Evolutionary conservation across 2,329 filamentous ascomycete genomes (phyloP).

Genomic region (Epichloe bromicola): DNA sequence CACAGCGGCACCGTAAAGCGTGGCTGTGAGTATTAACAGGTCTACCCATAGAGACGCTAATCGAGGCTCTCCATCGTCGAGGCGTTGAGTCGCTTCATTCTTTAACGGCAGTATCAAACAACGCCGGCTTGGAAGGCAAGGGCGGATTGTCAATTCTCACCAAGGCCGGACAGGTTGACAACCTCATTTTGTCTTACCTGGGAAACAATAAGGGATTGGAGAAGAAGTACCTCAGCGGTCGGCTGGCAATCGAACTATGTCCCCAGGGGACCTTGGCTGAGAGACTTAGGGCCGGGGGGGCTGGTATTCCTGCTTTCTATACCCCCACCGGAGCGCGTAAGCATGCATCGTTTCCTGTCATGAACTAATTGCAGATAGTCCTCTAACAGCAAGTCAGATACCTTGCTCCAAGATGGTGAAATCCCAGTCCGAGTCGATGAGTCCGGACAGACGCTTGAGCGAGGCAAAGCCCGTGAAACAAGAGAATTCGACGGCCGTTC

Average conservation of each 20-base stretch:
- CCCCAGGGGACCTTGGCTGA: conserved; percentile 66
- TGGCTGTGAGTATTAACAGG: conserved; percentile 2
- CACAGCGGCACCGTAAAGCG: neutral
- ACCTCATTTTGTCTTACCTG: conserved; percentile 62
- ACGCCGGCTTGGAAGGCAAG: conserved; percentile 57
- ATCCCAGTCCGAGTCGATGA: conserved; percentile 51
- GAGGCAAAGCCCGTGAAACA: conserved; percentile 53
- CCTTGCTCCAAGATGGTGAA: conserved; percentile 53
- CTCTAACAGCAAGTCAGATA: conserved; percentile 28
- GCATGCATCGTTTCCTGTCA: conserved; percentile 13
- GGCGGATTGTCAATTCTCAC: conserved; percentile 58
- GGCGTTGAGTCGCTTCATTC: conserved; percentile 49
- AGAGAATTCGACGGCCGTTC: conserved; percentile 59
- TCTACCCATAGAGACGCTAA: conserved; percentile 49
- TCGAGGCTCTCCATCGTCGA: conserved; percentile 49
- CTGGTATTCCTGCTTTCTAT: conserved; percentile 70
- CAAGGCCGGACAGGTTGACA: conserved; percentile 54
- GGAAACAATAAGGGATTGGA: conserved; percentile 68
- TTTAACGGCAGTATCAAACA: conserved; percentile 69
- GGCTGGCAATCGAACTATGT: conserved; percentile 62
- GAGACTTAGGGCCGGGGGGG: conserved; percentile 54
- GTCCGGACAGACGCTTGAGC: conserved; percentile 47
- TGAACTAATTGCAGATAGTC: neutral
- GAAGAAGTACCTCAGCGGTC: conserved; percentile 59
- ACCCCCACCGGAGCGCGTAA: conserved; percentile 59